A percentile compares a stretch with the other conserved stretches of the same genome.
phyloP scores from a whole-genome alignment of 2,329 filamentous ascomycete species.

The Colletotrichum horii region DNA sequence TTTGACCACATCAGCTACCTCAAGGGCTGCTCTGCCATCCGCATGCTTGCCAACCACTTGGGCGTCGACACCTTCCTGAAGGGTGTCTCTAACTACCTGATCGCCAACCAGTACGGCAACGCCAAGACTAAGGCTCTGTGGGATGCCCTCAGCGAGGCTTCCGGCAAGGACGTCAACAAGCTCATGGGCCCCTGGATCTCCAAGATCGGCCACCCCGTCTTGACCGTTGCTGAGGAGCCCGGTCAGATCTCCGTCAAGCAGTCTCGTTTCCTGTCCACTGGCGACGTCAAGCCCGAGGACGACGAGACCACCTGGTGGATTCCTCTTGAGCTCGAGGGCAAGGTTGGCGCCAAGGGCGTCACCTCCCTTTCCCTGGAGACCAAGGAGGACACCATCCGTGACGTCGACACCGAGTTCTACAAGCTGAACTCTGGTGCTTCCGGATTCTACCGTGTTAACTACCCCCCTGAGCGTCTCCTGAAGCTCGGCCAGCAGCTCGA shows the following conservation, averaged over 20 bases:
- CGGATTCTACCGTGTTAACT: slow-evolving; percentile 91
- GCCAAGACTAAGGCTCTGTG: slow-evolving; percentile 92
- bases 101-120: slow-evolving; percentile 85
- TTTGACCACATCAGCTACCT: slow-evolving; percentile 97
- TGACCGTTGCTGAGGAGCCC: slow-evolving; percentile 84
- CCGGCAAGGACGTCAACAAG: slow-evolving; percentile 81
- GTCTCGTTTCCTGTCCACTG: slow-evolving; percentile 87
- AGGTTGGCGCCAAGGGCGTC: slow-evolving; percentile 66
- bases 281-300: slow-evolving; percentile 89
- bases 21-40: slow-evolving; percentile 94
- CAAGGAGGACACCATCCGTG: slow-evolving; percentile 78
- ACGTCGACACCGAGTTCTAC: slow-evolving; percentile 83
- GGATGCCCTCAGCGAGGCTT: slow-evolving; percentile 85
- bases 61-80: slow-evolving; percentile 87
- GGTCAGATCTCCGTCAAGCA: slow-evolving; percentile 85
- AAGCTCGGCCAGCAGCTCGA: slow-evolving; percentile 81
- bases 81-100: slow-evolving; percentile 89
- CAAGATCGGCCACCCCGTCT: slow-evolving; percentile 91
- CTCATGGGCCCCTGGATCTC: slow-evolving; percentile 97
- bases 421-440: slow-evolving; percentile 91
- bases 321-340: slow-evolving; percentile 83
- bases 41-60: slow-evolving; percentile 93
- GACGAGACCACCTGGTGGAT: slow-evolving; percentile 96
- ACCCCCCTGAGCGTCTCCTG: slow-evolving; percentile 81
- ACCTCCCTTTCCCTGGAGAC: slow-evolving; percentile 72